Percentiles rank a stretch among this genome's conserved stretches.
Evolutionary conservation across 2,329 filamentous ascomycete genomes (phyloP).

Genomic region (Leptodontidium sp.): DNA sequence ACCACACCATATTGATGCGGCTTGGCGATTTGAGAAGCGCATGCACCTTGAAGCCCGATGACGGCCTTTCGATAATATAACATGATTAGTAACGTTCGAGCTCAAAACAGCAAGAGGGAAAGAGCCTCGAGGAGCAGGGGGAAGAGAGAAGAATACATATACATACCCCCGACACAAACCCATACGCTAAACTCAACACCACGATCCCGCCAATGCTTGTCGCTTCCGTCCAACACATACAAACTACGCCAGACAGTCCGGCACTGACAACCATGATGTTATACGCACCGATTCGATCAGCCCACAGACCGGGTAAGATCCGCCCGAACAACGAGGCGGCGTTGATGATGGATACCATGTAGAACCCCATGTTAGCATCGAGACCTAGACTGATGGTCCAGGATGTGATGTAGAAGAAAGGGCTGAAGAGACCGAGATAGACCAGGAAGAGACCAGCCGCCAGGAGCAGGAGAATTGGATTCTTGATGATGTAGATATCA

Average conservation of each 20-base stretch:
- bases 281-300: slow-evolving; percentile 33
- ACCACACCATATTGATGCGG: slow-evolving; percentile 37
- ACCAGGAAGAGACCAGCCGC: slow-evolving; percentile 31
- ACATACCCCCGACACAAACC: slow-evolving; percentile 35
- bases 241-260: slow-evolving; percentile 32
- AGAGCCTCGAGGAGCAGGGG: no score
- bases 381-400: slow-evolving; percentile 27
- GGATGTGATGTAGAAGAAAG: slow-evolving; percentile 36
- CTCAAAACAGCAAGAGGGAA: no score
- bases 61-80: slow-evolving; percentile 27
- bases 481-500: slow-evolving; percentile 31
- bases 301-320: slow-evolving; percentile 34
- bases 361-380: slow-evolving; percentile 32
- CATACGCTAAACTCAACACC: slow-evolving; percentile 35
- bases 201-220: slow-evolving; percentile 30
- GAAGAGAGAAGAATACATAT: background rate
- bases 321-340: slow-evolving; percentile 35
- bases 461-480: slow-evolving; percentile 27
- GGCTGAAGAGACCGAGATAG: slow-evolving; percentile 35
- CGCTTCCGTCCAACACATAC: slow-evolving; percentile 35
- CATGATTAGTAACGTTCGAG: slow-evolving; percentile 1
- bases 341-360: slow-evolving; percentile 38
- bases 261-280: slow-evolving; percentile 36
- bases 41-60: slow-evolving; percentile 39
- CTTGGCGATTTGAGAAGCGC: slow-evolving; percentile 33